Evolutionary conservation across 768 basidiomycete species (phyloP), one percentile per base, ranked within the genome.

Genomic region (Antrodiella citrinella): DNA sequence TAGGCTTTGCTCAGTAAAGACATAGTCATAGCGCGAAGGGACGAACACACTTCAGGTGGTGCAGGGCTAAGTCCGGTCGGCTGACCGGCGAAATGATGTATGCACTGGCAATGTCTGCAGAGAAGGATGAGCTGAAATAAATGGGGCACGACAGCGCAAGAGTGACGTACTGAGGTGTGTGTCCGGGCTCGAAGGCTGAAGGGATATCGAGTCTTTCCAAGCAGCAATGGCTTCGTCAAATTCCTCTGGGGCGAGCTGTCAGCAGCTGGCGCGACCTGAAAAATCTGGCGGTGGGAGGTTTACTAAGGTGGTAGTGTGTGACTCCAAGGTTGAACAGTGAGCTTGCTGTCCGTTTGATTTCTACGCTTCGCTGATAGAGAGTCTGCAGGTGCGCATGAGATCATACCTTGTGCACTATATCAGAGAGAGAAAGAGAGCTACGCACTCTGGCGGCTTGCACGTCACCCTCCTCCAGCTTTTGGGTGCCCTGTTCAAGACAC

Each of bases 311-410:
- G 64, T 91, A 92, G 61, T 89, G 83, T 3, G 91, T 90, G 24
- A 92, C 91, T 40, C 91, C 90, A 12, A 91, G 75, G 63, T 92
- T 92, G 68, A 91, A 92, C 35, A 92, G 74, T 11, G 86, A 82
- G 64, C 84, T 87, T 9, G 88, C 85, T 49, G 76, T 86, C 51
- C 81, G 78, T 63, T 84, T 83, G 50, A 92, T 87, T 60, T 90
- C 82, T 23, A 82, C 77, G 59, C 88, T 90, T 56, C 88, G 80
- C 64, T 77, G 72, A 67, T 91, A 92, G 35, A 87, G 73, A 3
- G 47, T 59, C 62, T 64, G 47, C n/a, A n/a, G n/a, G n/a, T 15
- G 12, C 40, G 26, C 44, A 41, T n/a, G n/a, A n/a, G n/a, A n/a
- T n/a, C n/a, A n/a, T n/a, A n/a, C n/a, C n/a, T n/a, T 20, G 4